Conservation (phyloP, 345 rosid species). For the Arabidopsis suecica region DNA sequence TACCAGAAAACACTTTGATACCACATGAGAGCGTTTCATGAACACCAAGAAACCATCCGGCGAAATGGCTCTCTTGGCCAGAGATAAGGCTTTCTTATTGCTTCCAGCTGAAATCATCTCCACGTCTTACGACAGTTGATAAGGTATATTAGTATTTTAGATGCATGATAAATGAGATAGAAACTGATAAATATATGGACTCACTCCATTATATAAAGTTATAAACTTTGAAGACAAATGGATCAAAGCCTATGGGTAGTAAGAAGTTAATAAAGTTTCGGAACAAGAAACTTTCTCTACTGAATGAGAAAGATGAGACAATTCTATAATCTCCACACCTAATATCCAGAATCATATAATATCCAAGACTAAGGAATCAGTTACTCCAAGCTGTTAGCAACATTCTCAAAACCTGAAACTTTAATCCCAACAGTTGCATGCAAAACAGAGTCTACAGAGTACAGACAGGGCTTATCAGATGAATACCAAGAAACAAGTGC, state of each 20-base stretch:
- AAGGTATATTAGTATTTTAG: constrained; percentile 6
- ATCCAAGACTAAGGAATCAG: neutral
- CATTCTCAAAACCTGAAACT: constrained; percentile 4
- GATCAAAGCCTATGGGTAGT: constrained; percentile 4
- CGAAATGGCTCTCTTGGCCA: constrained; percentile 45
- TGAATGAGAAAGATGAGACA: constrained; percentile 11
- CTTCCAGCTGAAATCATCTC: constrained; percentile 39
- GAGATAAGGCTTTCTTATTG: constrained; percentile 47
- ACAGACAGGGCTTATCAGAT: neutral
- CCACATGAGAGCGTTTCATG: constrained; percentile 56
- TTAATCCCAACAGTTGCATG: constrained; percentile 25
- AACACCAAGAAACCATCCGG: constrained; percentile 48
- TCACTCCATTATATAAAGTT: neutral
- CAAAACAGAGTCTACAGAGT: neutral
- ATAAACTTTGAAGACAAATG: neutral
- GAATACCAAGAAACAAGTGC: neutral
- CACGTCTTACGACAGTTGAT: neutral
- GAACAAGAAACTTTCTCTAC: neutral
- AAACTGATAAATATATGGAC: constrained; percentile 14
- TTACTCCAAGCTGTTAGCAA: constrained; percentile 1
- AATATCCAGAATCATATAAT: neutral
- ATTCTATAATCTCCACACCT: neutral
- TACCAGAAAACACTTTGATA: constrained; percentile 49
- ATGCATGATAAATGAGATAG: constrained; percentile 6
- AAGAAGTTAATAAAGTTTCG: neutral